Evolutionary conservation across 1,139 yeast species (phyloP), one percentile per base, ranked within the genome.

Genomic region (Hansenula anomala): DNA sequence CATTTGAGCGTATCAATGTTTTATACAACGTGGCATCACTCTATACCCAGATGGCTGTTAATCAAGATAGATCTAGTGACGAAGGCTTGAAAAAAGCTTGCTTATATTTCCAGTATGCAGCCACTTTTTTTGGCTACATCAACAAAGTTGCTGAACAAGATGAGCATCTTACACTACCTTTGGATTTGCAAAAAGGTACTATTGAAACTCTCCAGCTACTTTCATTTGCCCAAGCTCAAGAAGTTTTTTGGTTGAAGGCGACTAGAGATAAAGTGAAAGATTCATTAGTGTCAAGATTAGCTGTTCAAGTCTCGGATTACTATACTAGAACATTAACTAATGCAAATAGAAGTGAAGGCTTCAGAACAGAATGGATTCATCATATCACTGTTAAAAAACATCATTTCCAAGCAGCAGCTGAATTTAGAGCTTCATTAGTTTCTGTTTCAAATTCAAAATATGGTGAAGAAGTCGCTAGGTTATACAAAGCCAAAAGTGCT

Each of bases 141-240:
- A 44, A 55, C 12, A 48, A 39, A 20, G 45, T 54, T 13, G 43
- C 54, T 4, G 42, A 53, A 41, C 36, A 59, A 43, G 37, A 52
- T 41, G 46, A 28, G 28, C 60, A 41, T 37, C 47, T 44, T 40
- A 49, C 39, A 33, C 55, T 48, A 3, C 78, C 79, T 1, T 46
- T 64, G 13, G 80, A 73, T 36, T 53, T 78, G 13, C 72, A 72
- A 35, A 36, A 46, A 1, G 64, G 64, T n/a, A 67, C 76, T 0
- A 49, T 77, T 13, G 60, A 61, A 8, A 61, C 75, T 3, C 53
- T 80, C 32, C 52, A 66, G 28, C 44, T 43, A n/a, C 50, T 88
- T 18, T 75, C 78, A 75, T 56, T 85, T 30, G 95, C 95, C 0
- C 95, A 88, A 52, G 94, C 96, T 0, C 96, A 89, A 58, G 97